Conservation (phyloP, 164 flowering plant species). For the Sextonia rubra region DNA sequence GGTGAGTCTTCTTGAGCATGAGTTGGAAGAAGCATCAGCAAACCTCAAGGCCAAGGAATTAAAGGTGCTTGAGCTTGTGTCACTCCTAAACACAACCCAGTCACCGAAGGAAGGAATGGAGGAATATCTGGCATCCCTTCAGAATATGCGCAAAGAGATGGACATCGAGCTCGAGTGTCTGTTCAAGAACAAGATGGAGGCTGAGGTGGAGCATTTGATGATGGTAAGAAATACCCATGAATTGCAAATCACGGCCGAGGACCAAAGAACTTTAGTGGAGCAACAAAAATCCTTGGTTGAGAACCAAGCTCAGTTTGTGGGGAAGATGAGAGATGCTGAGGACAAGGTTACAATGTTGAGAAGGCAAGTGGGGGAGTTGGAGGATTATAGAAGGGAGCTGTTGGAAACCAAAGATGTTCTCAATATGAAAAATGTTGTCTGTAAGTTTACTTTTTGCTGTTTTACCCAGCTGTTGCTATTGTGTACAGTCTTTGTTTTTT, state of each 20-base stretch:
- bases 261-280: slow-evolving; percentile 25
- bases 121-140: not conserved
- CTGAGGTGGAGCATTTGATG: slow-evolving; percentile 53
- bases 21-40: slow-evolving; percentile 34
- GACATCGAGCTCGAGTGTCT: slow-evolving; percentile 39
- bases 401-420: slow-evolving; percentile 29
- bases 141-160: slow-evolving; percentile 11
- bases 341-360: slow-evolving; percentile 28
- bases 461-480: slow-evolving; percentile 46
- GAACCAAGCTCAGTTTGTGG: slow-evolving; percentile 31
- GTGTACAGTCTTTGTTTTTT: slow-evolving; percentile 26
- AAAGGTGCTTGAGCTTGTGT: slow-evolving; percentile 38
- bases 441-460: slow-evolving; percentile 30
- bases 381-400: slow-evolving; percentile 24
- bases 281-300: slow-evolving; percentile 25
- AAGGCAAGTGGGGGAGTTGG: slow-evolving; percentile 33
- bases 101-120: slow-evolving; percentile 22
- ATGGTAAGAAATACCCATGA: slow-evolving; percentile 28
- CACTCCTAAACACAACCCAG: slow-evolving; percentile 16
- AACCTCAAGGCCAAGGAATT: slow-evolving; percentile 31
- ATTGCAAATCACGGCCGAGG: slow-evolving; percentile 21
- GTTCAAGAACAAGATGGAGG: slow-evolving; percentile 54
- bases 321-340: slow-evolving; percentile 33
- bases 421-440: slow-evolving; percentile 31
- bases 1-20: slow-evolving; percentile 31